These are phyloP conservation scores for Cryptococcus wingfieldii DNA, from an alignment of 1,284 basidiomycete genomes.

Conservation along the genomic window DNA sequence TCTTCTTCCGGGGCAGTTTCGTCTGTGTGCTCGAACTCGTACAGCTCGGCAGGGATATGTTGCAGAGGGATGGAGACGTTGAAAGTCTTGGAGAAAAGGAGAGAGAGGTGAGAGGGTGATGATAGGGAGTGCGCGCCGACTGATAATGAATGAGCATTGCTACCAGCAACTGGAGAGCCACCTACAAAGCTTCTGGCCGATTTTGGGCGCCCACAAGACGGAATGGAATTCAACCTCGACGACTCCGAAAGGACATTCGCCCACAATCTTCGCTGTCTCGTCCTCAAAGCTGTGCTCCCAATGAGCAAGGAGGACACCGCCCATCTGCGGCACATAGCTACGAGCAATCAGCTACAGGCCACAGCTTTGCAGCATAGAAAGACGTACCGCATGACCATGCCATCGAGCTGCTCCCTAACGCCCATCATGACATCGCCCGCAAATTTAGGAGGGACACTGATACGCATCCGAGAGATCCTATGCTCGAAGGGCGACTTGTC, in stretches of 20 bases:
- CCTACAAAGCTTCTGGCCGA: constrained; percentile 79
- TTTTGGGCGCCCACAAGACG: constrained; percentile 80
- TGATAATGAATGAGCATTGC: constrained; percentile 38
- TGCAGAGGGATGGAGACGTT: constrained; percentile 93
- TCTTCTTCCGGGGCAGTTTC: constrained; percentile 19
- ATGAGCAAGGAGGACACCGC: constrained; percentile 84
- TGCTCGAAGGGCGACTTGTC: constrained; percentile 57
- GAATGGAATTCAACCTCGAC: constrained; percentile 74
- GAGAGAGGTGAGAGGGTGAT: constrained; percentile 88
- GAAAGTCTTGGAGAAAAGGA: constrained; percentile 90
- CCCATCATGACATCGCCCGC: constrained; percentile 65
- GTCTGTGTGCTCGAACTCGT: constrained; percentile 75
- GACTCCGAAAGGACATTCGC: constrained; percentile 81
- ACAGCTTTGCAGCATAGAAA: not conserved
- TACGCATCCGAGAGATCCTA: constrained; percentile 61
- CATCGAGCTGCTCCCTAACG: constrained; percentile 81
- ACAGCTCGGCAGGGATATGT: constrained; percentile 77
- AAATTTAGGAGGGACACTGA: constrained; percentile 81
- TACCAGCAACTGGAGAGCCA: constrained; percentile 9
- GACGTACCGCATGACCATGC: constrained; percentile 84
- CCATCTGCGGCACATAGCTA: constrained; percentile 83
- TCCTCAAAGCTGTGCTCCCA: constrained; percentile 69
- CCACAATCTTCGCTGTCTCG: constrained; percentile 65
- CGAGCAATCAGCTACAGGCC: not conserved
- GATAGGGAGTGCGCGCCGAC: constrained; percentile 83